Evolutionary conservation across 2,329 filamentous ascomycete species (phyloP).

Genomic region (Amylocarpus encephaloides): DNA sequence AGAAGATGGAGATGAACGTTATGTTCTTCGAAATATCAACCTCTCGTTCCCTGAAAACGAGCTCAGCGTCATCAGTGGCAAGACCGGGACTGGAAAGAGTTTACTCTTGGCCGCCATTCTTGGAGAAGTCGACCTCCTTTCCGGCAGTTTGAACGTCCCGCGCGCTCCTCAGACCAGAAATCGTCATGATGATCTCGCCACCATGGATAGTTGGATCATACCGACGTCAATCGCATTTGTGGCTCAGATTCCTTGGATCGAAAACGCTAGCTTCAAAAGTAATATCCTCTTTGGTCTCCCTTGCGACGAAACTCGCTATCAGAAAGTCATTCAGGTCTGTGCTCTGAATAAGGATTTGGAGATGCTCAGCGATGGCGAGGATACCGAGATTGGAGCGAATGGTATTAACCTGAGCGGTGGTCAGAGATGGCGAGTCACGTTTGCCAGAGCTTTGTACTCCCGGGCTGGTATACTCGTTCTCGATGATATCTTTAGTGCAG

Average conservation of each 20-base stretch:
- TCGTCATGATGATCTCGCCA: slow-evolving; percentile 57
- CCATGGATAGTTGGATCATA: slow-evolving; percentile 58
- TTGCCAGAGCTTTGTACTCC: slow-evolving; percentile 75
- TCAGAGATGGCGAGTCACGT: slow-evolving; percentile 75
- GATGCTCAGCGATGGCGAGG: slow-evolving; percentile 69
- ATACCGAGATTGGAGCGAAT: slow-evolving; percentile 77
- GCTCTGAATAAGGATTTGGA: slow-evolving; percentile 69
- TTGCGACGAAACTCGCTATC: slow-evolving; percentile 61
- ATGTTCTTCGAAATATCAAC: slow-evolving; percentile 58
- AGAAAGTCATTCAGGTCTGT: slow-evolving; percentile 64
- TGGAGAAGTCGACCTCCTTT: slow-evolving; percentile 65
- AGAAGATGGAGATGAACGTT: slow-evolving; percentile 51
- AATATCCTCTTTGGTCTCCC: slow-evolving; percentile 76
- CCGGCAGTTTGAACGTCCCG: slow-evolving; percentile 54
- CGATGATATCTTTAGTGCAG: slow-evolving; percentile 76
- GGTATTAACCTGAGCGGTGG: slow-evolving; percentile 80
- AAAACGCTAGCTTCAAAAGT: slow-evolving; percentile 70
- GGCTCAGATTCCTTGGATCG: slow-evolving; percentile 74
- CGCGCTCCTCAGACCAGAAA: slow-evolving; percentile 43
- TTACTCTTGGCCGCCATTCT: slow-evolving; percentile 67
- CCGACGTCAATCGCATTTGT: slow-evolving; percentile 66
- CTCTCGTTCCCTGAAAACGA: slow-evolving; percentile 62
- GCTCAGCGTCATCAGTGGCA: slow-evolving; percentile 68
- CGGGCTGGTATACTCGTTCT: slow-evolving; percentile 69
- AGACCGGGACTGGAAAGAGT: slow-evolving; percentile 74